Base-by-base conservation (phyloP, 306 rosid genomes). In the Mimosa bimucronata region DNA sequence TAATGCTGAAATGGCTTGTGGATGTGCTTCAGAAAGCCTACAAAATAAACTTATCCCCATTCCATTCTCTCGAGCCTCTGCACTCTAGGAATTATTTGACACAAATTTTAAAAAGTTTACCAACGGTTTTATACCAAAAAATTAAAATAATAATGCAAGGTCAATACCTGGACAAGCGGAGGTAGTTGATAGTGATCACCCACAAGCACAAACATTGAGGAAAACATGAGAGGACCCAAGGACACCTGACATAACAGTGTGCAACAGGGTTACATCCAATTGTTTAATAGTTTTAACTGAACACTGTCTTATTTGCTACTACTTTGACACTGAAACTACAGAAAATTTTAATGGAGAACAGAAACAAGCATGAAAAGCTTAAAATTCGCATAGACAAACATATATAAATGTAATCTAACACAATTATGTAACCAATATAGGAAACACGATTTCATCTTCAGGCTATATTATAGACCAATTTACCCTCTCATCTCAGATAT, bases 121-220 rank as follows among this genome's bases (percentile, higher is more conserved):
- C 67, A 30, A 53, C 52, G 45, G 61, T 37, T 64, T 57, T 7
- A 13, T 82, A 45, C 75, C 21, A 38, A 15, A 80, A 74, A 21
- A n/a, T 7, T 7, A 10, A 11, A 25, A n/a, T 21, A 25, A 26
- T 61, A 21, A 73, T 61, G 71, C 18, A 57, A 76, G 83, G 64
- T n/a, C 48, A 66, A 60, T 65, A 91, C 98, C 87, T 92, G 90
- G 74, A 95, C 97, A 78, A 95, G 95, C 82, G 97, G 97, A 73
- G 98, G 97, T 48, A 94, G 86, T 75, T 94, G 98, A 88, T 94
- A 94, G 86, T 94, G 97, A 85, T 94, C 97, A 53, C 98, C 98
- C 74, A 94, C 98, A 71, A 94, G 94, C 42, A 94, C 94, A 90
- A 94, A 94, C 77, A 23, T 81, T 0, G 98, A 94, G 80, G 97